Base-by-base conservation (phyloP, 768 basidiomycete species). In the Boletus subparvulus region DNA sequence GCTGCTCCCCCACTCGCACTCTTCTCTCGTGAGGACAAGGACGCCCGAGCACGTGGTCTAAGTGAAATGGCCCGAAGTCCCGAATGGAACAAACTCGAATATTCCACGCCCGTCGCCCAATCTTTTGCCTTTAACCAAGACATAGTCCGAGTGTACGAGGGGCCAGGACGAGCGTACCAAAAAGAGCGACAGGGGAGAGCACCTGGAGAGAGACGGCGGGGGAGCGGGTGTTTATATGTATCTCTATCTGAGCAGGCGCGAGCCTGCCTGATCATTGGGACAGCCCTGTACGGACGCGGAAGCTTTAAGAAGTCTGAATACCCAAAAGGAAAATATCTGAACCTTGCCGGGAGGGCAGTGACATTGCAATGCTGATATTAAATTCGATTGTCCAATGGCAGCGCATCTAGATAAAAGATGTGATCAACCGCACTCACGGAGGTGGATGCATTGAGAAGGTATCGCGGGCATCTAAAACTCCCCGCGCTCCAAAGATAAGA, bases 81-180 rank as follows among this genome's bases (percentile, higher is more conserved):
- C 12, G 74, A 75, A 47, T 73, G 66, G 52, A 75, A 74, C 47
- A 75, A 41, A 36, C 44, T 72, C 14, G 74, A 75, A 54, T 75
- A 75, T 49, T 71, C 70, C 24, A 67, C 55, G 6, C 67, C 71
- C 0, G 63, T 63, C 39, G 53, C 56, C 71, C 62, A 71, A 42
- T 71, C 70, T 33, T 58, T 73, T 11, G 56, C 65, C 32, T 67
- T 67, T 30, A 71, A 47, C 70, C 69, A 71, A 55, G 71, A 71
- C 71, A 71, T 73, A 0, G 21, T 3, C 1, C 30, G 32, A 12
- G 36, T 16, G 35, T 45, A 47, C 26, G 19, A 36, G 28, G 2
- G 39, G n/a, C 14, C 13, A 3, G 43, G 44, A 32, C n/a, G 37
- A 57, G 19, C 9, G 39, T 30, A 37, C 37, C 36, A 19, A 28